phyloP scores from a whole-genome alignment of 1,139 yeast species.

The Debaryomyces nepalensis region DNA sequence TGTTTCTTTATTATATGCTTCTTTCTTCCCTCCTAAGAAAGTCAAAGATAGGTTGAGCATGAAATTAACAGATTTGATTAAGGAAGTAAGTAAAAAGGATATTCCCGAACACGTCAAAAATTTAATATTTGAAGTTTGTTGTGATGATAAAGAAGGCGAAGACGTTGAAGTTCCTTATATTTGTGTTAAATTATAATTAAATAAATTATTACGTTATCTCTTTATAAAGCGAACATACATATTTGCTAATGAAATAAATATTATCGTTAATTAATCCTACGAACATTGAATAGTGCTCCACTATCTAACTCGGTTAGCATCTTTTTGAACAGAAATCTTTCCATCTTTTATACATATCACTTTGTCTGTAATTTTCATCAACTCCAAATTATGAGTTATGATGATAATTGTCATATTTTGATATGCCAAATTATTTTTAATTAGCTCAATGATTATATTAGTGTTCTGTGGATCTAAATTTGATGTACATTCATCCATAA shows the following conservation, averaged over 20 bases:
- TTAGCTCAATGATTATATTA: conserved; percentile 41
- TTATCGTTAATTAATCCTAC: not conserved
- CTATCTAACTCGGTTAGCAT: too few species aligned
- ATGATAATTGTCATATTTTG: conserved; percentile 46
- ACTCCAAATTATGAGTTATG: conserved; percentile 62
- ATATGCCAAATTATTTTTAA: conserved; percentile 39
- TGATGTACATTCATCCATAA: conserved; percentile 83
- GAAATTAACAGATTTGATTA: conserved; percentile 75
- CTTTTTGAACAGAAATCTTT: conserved; percentile 37
- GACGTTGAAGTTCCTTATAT: conserved; percentile 95
- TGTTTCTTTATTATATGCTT: conserved; percentile 86
- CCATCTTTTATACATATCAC: conserved; percentile 52
- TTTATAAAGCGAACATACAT: not conserved
- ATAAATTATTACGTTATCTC: not conserved
- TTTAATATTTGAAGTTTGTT: conserved; percentile 85
- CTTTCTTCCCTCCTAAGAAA: conserved; percentile 92
- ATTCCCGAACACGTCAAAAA: conserved; percentile 75
- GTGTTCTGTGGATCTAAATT: conserved; percentile 69
- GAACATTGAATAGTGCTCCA: too few species aligned
- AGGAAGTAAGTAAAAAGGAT: conserved; percentile 82
- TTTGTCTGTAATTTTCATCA: conserved; percentile 56
- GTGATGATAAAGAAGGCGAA: conserved; percentile 90
- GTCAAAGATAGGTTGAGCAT: conserved; percentile 73
- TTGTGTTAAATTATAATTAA: conserved; percentile 49
- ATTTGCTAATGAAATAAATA: conserved; percentile 8